Percentiles rank a stretch among this genome's conserved stretches.
Evolutionary conservation across 345 rosid species (phyloP).

Genomic region (Orychophragmus violaceus): DNA sequence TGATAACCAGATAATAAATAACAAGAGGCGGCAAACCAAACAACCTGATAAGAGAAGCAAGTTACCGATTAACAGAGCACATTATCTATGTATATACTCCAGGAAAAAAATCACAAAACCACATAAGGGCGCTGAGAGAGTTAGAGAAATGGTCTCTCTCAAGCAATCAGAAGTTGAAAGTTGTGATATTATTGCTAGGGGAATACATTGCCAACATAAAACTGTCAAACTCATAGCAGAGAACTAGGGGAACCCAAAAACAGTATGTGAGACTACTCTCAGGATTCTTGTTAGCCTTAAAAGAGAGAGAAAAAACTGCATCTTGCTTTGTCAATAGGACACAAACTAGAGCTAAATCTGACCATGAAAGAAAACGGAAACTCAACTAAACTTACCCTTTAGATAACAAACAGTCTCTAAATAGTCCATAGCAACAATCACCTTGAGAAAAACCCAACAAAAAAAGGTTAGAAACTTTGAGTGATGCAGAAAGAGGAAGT

Average conservation of each 20-base stretch:
- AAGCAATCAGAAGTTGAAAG: neutral
- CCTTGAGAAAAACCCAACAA: constrained; percentile 5
- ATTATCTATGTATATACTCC: neutral
- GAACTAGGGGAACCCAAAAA: neutral
- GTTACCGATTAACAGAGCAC: constrained; percentile 19
- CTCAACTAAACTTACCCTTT: constrained; percentile 38
- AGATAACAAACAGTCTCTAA: constrained; percentile 34
- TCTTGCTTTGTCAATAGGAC: neutral
- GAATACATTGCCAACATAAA: neutral
- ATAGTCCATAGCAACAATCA: constrained; percentile 40
- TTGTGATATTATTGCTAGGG: no score
- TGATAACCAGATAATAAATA: constrained; percentile 60
- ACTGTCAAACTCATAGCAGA: no score
- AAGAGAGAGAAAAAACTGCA: neutral
- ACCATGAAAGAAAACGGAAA: neutral
- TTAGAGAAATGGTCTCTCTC: no score
- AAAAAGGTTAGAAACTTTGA: constrained; percentile 10
- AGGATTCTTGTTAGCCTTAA: neutral
- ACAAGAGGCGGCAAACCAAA: constrained; percentile 43
- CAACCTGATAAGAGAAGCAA: constrained; percentile 49
- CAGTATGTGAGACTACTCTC: neutral
- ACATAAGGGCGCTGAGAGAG: no score
- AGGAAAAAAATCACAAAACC: neutral
- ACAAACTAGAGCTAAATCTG: neutral
- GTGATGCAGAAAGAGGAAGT: constrained; percentile 10